Base-by-base conservation (phyloP, 2,329 filamentous ascomycete species). In the Orbilia oligospora region DNA sequence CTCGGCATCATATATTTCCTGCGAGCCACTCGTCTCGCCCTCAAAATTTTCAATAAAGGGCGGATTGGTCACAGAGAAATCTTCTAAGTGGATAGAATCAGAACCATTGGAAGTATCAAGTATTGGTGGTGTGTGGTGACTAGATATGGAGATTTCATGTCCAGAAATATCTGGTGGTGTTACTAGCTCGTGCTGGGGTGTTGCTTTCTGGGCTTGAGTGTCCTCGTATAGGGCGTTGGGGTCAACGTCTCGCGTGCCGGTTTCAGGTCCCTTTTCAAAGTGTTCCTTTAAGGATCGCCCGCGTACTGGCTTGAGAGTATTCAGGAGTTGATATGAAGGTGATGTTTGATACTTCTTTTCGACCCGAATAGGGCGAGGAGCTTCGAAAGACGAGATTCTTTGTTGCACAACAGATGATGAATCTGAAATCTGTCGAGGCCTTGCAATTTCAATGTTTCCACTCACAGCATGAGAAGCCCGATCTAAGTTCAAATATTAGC, bases 271-370 rank as follows among this genome's bases (percentile, higher is more conserved):
- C 12, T 36, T 51, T 55, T 71, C 73, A 22, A 67, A 71, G 20
- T 33, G 5, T 10, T 53, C 51, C 24, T 71, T 77, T 16, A 77
- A 16, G 33, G 67, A 71, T 44, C 67, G 48, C 2, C 73, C 73
- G 10, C 73, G 66, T 18, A 77, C 73, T 9, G 61, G 73, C 41
- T 77, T 71, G 18, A 77, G 56, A 46, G 61, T 67, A 53, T 48
- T 68, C 12, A 77, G 61, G 8, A 77, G 24, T 53, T 77, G 58
- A 22, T 77, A 77, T 0, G 73, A 77, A 18, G 67, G 73, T 46
- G 73, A 77, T 10, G 67, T 71, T 63, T 71, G 73, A 38, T 71
- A 71, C 27, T 53, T 77, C 49, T 77, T 77, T 46, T 77, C 73
- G 3, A 71, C 61, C 18, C 27, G 41, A 12, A 61, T 27, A 2